Evolutionary conservation across 129 eudicot genomes (phyloP).

Genomic region (Tagetes patula): DNA sequence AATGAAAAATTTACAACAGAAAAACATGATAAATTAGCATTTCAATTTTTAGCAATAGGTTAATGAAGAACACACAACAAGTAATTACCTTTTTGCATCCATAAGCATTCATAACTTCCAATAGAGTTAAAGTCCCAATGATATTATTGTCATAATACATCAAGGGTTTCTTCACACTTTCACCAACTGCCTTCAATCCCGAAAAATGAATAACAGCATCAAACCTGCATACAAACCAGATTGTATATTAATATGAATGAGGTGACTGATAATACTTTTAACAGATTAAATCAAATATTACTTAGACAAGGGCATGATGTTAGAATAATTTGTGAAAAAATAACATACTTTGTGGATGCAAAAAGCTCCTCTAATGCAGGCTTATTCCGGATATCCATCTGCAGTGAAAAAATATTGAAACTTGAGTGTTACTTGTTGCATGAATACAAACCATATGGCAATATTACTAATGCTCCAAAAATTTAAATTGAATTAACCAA

Average conservation of each 20-base stretch:
- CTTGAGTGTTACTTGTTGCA: background rate
- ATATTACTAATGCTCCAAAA: background rate
- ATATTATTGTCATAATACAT: constrained; percentile 75
- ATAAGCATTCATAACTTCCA: constrained; percentile 90
- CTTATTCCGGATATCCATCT: constrained; percentile 89
- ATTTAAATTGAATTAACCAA: constrained; percentile 6
- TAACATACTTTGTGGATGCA: constrained; percentile 60
- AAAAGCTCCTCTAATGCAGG: constrained; percentile 76
- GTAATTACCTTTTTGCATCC: constrained; percentile 84
- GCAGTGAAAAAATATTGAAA: constrained; percentile 27
- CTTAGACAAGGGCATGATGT: constrained; percentile 20
- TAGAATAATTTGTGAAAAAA: background rate
- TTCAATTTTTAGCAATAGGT: background rate
- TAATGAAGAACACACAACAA: background rate
- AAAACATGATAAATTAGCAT: constrained; percentile 6
- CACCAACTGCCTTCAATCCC: constrained; percentile 97
- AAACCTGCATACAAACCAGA: constrained; percentile 55
- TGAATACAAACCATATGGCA: background rate
- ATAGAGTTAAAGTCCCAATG: constrained; percentile 71
- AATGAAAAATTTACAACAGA: constrained; percentile 20
- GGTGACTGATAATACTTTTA: background rate
- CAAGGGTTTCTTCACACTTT: constrained; percentile 89
- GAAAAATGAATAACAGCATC: constrained; percentile 96
- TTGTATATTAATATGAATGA: background rate
- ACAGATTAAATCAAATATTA: background rate